Evolutionary conservation across 2,329 filamentous ascomycete species (phyloP).

Genomic region (Alternaria sp.): DNA sequence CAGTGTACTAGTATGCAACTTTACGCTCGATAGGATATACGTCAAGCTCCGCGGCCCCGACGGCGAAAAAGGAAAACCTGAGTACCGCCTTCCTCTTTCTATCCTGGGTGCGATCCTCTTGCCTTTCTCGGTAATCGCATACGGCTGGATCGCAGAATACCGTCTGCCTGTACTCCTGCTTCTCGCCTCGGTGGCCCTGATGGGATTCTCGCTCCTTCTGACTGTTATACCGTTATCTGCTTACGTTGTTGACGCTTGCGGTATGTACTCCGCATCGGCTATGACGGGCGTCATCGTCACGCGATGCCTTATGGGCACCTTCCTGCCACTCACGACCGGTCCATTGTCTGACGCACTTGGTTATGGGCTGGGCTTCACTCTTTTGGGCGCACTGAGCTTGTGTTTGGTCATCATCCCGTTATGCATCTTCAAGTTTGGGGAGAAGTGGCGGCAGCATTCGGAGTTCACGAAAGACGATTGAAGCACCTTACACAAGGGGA

Average conservation of each 20-base stretch:
- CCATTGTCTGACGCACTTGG: constrained; percentile 59
- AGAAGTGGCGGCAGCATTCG: constrained; percentile 59
- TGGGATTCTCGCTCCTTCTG: constrained; percentile 57
- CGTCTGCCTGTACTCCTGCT: constrained; percentile 53
- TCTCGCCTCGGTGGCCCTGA: constrained; percentile 53
- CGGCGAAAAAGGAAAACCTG: constrained; percentile 56
- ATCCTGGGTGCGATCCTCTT: constrained; percentile 57
- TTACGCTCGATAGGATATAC: constrained; percentile 61
- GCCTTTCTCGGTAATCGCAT: constrained; percentile 55
- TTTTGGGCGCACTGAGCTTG: constrained; percentile 53
- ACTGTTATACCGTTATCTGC: constrained; percentile 59
- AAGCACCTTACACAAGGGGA: background rate
- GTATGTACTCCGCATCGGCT: constrained; percentile 63
- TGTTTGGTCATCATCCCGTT: constrained; percentile 60
- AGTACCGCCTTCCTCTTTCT: constrained; percentile 62
- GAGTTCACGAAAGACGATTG: constrained; percentile 52
- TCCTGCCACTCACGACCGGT: constrained; percentile 60
- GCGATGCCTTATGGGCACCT: constrained; percentile 63
- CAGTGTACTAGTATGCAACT: constrained; percentile 59
- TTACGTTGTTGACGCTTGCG: constrained; percentile 65
- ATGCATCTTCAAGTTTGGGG: constrained; percentile 59
- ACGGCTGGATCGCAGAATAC: constrained; percentile 60
- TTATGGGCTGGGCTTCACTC: constrained; percentile 60
- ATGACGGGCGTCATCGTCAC: constrained; percentile 64
- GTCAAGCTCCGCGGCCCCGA: constrained; percentile 53